phyloP scores from a whole-genome alignment of 257 asterid genomes.

The Forsythia suspensa region DNA sequence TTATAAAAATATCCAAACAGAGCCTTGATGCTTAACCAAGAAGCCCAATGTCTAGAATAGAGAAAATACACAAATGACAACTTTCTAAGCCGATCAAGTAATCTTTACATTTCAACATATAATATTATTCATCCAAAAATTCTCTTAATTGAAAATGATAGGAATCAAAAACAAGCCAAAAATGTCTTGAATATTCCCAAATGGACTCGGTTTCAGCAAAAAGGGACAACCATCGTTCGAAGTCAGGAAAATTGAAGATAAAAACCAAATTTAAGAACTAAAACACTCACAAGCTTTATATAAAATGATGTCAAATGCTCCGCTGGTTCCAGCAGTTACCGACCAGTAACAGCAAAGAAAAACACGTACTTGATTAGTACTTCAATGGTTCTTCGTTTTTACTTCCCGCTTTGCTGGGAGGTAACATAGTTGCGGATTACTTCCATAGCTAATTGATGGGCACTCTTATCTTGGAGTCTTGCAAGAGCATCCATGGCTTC shows the following conservation, averaged over 20 bases:
- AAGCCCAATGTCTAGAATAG: background rate
- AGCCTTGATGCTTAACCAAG: background rate
- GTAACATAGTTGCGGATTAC: conserved; percentile 78
- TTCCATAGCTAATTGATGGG: conserved; percentile 88
- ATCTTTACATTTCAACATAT: background rate
- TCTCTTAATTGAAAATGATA: background rate
- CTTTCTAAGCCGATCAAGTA: background rate
- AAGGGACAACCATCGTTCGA: background rate
- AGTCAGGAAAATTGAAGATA: background rate
- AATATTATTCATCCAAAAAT: background rate
- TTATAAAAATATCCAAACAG: background rate
- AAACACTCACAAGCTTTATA: background rate
- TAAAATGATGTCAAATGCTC: background rate
- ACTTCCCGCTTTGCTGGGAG: conserved; percentile 56
- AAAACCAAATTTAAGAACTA: background rate
- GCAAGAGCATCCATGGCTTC: conserved; percentile 67
- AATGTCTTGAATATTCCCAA: background rate
- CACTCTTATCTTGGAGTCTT: conserved; percentile 58
- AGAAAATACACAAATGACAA: background rate
- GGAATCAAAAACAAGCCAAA: background rate
- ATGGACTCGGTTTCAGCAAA: background rate
- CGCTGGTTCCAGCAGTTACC: conserved; percentile 33
- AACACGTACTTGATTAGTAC: background rate
- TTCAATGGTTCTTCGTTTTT: conserved; percentile 36
- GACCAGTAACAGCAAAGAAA: conserved; percentile 33